phyloP scores from a whole-genome alignment of 2,329 filamentous ascomycete species.

The Periconia sp. region DNA sequence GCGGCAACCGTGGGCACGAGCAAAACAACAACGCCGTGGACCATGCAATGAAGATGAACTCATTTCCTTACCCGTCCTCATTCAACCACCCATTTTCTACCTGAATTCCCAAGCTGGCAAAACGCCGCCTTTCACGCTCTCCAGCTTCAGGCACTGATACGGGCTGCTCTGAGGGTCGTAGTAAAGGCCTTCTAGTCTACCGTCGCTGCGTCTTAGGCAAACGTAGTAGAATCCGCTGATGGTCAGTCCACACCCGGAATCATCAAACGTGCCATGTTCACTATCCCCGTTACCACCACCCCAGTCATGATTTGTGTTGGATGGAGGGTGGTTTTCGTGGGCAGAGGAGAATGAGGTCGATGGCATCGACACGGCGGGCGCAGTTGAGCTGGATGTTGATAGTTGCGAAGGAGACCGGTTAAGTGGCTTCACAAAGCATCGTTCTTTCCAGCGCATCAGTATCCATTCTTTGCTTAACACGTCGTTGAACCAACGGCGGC shows the following conservation, averaged over 20 bases:
- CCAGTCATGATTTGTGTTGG: neutral
- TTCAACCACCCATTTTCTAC: slow-evolving; percentile 10
- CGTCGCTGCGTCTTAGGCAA: slow-evolving; percentile 50
- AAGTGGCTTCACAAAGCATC: slow-evolving; percentile 49
- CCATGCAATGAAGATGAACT: neutral
- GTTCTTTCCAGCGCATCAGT: slow-evolving; percentile 60
- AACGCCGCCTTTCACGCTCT: slow-evolving; percentile 35
- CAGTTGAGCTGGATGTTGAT: neutral
- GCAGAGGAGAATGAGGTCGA: slow-evolving; percentile 2
- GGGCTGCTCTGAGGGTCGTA: slow-evolving; percentile 58
- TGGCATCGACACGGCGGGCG: neutral
- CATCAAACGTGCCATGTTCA: slow-evolving; percentile 31
- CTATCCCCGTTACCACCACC: slow-evolving; percentile 9
- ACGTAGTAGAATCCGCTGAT: slow-evolving; percentile 60
- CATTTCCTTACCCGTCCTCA: neutral
- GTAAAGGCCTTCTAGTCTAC: slow-evolving; percentile 54
- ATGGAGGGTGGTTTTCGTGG: neutral
- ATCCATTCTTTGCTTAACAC: slow-evolving; percentile 52
- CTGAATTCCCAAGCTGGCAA: slow-evolving; percentile 45
- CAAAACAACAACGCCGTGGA: neutral
- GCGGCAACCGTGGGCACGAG: too few species aligned
- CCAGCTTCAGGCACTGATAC: slow-evolving; percentile 54
- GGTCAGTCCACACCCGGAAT: slow-evolving; percentile 49
- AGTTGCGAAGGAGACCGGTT: slow-evolving; percentile 16
- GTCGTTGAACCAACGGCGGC: slow-evolving; percentile 33